Percentiles rank a stretch among this genome's conserved stretches.
Conservation (phyloP, 176 grass and related monocot species). For the Panicum miliaceum region DNA sequence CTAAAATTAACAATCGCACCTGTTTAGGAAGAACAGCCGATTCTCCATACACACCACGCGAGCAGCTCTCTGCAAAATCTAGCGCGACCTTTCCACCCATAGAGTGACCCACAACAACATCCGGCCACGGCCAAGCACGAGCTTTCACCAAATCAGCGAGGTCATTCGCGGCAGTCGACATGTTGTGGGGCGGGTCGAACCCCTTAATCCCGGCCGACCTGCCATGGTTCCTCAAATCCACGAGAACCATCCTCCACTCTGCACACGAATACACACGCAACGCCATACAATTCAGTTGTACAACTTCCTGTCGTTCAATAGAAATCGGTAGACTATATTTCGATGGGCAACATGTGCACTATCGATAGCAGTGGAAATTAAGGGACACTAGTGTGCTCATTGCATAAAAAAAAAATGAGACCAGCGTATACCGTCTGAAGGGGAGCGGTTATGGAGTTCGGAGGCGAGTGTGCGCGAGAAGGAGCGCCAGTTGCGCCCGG, state of each 20-base stretch:
- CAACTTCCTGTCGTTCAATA: not conserved
- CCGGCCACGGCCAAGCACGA: conserved; percentile 79
- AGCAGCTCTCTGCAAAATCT: conserved; percentile 72
- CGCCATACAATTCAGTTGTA: not conserved
- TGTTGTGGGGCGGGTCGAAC: conserved; percentile 60
- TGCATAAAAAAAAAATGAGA: conserved; percentile 1
- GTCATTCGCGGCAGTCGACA: conserved; percentile 67
- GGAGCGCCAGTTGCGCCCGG: conserved; percentile 86
- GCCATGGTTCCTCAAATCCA: conserved; percentile 94
- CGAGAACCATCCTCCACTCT: conserved; percentile 93
- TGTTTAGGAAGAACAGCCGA: conserved; percentile 79
- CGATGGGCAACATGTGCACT: not conserved
- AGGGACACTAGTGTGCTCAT: not conserved
- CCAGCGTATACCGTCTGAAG: conserved; percentile 55
- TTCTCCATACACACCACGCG: conserved; percentile 65
- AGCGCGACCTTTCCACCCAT: conserved; percentile 93
- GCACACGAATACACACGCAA: not conserved
- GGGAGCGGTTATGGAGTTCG: conserved; percentile 65
- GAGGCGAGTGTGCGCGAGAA: conserved; percentile 81
- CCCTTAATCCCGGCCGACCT: conserved; percentile 69
- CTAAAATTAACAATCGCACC: conserved; percentile 38
- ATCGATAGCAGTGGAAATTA: not conserved
- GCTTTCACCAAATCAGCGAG: conserved; percentile 79
- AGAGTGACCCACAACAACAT: conserved; percentile 91
- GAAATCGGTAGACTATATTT: not conserved